Evolutionary conservation across 1,284 basidiomycete species (phyloP), one percentile per base, ranked within the genome.

Genomic region (Irpex sp.): DNA sequence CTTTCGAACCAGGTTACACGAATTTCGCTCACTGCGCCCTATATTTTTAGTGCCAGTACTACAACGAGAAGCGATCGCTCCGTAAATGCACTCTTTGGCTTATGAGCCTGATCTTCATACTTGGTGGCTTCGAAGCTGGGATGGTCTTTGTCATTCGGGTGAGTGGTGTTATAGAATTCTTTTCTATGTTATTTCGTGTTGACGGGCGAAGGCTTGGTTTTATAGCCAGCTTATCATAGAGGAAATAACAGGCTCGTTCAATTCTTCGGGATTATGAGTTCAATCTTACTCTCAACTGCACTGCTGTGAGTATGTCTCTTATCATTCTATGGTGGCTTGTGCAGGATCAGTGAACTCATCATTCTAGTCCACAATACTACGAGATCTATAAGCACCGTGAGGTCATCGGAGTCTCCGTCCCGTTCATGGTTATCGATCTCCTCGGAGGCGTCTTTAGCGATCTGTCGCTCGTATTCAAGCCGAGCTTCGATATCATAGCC

Each of bases 401-500:
- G 72, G 92, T 94, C 52, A 75, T 88, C 34, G 92, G 92, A 4
- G 87, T 95, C 63, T 91, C 87, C 0, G 75, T 91, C 57, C 54
- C 79, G 2, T 93, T 94, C 76, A 88, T 94, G 78, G 68, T 77
- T 1, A 80, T 93, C 59, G 92, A 94, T 72, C 82, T 87, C 60
- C 71, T 85, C 15, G 92, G 92, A 37, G 92, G 88, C 3, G 74
- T 94, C 8, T 93, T 93, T 74, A 85, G 81, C 57, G 81, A 86
- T 66, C 76, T 92, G 7, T 91, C 89, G 26, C 80, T 94, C 40
- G 83, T 81, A 19, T 93, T 93, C 78, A 86, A 89, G 68, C 71
- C 75, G 5, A 70, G 81, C 5, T 87, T 94, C 67, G 89, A 94
- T 72, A 74, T 82, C 17, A 78, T 91, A 40, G 91, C 89, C 0